These are phyloP conservation scores for Leccinum olivaceopallidum DNA, from an alignment of 768 basidiomycete species.

Conservation along the genomic window DNA sequence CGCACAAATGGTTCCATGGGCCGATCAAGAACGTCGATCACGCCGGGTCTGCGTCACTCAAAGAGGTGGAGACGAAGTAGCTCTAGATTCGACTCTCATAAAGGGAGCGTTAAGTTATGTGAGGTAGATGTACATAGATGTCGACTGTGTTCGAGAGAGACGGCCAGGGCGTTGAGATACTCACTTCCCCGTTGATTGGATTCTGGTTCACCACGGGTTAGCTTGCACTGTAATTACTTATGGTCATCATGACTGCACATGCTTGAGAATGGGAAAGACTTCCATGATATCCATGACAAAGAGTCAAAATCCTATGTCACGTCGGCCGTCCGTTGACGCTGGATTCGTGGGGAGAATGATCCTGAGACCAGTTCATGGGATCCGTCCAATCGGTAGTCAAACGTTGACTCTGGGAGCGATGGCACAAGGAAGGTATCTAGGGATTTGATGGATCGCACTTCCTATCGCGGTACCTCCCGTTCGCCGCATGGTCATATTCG, in stretches of 20 bases:
- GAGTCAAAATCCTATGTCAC: constrained; percentile 17
- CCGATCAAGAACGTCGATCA: constrained; percentile 54
- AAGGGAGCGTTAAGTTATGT: not conserved
- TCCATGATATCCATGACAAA: not conserved
- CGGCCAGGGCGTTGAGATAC: not conserved
- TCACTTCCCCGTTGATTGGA: too few relatives aligned
- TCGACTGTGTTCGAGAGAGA: not conserved
- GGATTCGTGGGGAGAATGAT: constrained; percentile 23
- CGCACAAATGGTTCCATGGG: constrained; percentile 70
- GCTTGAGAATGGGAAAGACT: not conserved
- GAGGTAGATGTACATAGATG: not conserved
- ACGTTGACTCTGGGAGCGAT: too few relatives aligned
- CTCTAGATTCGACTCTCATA: not conserved
- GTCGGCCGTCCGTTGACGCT: constrained; percentile 26
- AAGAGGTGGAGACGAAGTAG: constrained; percentile 16
- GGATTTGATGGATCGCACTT: constrained; percentile 19
- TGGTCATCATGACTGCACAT: constrained; percentile 1
- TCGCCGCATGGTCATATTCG: constrained; percentile 15
- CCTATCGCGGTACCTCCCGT: constrained; percentile 28
- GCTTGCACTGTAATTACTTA: not conserved
- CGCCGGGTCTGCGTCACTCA: constrained; percentile 1
- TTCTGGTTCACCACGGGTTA: not conserved
- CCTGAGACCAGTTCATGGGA: constrained; percentile 19
- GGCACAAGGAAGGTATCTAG: too few relatives aligned
- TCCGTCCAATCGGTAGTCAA: constrained; percentile 5